Percentiles rank a stretch among this genome's conserved stretches.
Evolutionary conservation across 805 yeast genomes (phyloP).

Genomic region (Saccharomycopsis oosterbeekiorum): DNA sequence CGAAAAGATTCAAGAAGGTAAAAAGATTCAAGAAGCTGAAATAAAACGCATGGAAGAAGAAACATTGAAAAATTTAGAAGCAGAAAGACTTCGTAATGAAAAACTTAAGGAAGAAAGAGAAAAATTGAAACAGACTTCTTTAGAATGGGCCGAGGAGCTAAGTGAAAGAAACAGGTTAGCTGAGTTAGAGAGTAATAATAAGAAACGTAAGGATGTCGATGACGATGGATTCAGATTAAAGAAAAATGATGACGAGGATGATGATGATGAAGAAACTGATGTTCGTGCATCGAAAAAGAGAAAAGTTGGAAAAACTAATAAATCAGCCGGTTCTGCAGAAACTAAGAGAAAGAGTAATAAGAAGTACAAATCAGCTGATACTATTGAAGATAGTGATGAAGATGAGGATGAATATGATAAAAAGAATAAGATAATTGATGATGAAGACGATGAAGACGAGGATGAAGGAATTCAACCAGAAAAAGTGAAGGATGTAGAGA

Average conservation of each 20-base stretch:
- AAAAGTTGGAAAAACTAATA: constrained; percentile 14
- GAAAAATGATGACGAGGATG: constrained; percentile 34
- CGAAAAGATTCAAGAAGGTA: constrained; percentile 63
- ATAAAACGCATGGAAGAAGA: constrained; percentile 36
- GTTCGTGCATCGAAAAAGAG: constrained; percentile 22
- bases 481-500: constrained; percentile 25
- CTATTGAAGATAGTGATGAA: constrained; percentile 37
- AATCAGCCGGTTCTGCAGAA: constrained; percentile 21
- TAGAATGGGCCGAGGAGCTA: constrained; percentile 49
- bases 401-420: constrained; percentile 20
- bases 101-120: constrained; percentile 37
- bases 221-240: constrained; percentile 29
- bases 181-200: constrained; percentile 26
- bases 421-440: neutral
- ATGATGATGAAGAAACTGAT: constrained; percentile 34
- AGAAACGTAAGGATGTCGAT: constrained; percentile 22
- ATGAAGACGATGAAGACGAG: constrained; percentile 15
- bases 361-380: constrained; percentile 29
- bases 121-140: constrained; percentile 46
- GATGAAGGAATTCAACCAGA: constrained; percentile 16
- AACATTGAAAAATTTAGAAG: constrained; percentile 39
- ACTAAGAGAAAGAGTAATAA: constrained; percentile 25
- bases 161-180: constrained; percentile 32
- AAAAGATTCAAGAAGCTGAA: constrained; percentile 52
- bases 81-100: constrained; percentile 33